Conservation (phyloP, 176 grass and related monocot genomes). For the bread wheat (Triticum aestivum) region DNA sequence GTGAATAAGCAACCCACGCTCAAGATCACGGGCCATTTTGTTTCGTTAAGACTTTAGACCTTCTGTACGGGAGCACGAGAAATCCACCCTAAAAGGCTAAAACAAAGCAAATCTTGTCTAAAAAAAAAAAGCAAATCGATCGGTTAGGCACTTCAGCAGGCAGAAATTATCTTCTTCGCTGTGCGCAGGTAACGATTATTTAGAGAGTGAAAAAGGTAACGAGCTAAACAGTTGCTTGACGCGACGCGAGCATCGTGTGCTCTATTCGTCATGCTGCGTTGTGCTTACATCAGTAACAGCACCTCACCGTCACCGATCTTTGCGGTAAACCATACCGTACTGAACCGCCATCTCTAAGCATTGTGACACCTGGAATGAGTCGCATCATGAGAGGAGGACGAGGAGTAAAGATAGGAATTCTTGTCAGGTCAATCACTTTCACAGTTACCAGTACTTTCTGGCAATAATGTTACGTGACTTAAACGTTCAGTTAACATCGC, state of each 20-base stretch:
- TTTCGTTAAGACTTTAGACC: too few relatives aligned
- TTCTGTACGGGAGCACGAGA: too few relatives aligned
- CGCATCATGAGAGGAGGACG: not conserved
- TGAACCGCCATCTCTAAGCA: not conserved
- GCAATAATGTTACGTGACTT: not conserved
- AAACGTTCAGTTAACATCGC: not conserved
- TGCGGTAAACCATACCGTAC: too few relatives aligned
- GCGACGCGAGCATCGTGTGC: not conserved
- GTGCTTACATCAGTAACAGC: conserved; percentile 2
- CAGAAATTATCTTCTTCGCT: not conserved
- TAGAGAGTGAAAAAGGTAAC: not conserved
- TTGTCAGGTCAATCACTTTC: not conserved
- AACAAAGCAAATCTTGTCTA: too few relatives aligned
- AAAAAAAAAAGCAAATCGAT: not conserved
- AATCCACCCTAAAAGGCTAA: too few relatives aligned
- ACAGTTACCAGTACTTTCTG: not conserved
- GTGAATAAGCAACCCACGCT: too few relatives aligned
- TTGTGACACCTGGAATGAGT: not conserved
- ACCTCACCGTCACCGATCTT: not conserved
- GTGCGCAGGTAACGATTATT: too few relatives aligned
- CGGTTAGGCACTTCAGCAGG: not conserved
- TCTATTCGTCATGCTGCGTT: conserved; percentile 5
- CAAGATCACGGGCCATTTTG: too few relatives aligned
- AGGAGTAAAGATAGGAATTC: not conserved
- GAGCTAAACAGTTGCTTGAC: not conserved